These are phyloP conservation scores for Fusarium pseudocircinatum DNA, from an alignment of 2,329 filamentous ascomycete species.

Conservation along the genomic window DNA sequence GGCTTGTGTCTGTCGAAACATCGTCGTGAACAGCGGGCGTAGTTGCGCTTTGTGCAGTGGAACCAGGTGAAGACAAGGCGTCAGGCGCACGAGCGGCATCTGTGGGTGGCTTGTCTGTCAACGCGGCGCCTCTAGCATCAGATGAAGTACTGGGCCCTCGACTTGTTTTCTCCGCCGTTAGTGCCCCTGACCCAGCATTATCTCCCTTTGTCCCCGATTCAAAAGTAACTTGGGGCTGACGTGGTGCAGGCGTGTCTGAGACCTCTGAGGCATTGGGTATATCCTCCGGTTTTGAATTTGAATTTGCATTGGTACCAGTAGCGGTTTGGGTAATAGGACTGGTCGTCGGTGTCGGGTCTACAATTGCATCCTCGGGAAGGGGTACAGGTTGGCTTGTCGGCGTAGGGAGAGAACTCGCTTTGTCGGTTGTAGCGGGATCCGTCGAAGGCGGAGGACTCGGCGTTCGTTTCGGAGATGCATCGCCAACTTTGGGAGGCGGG, in stretches of 20 bases:
- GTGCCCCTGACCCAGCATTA: constrained; percentile 2
- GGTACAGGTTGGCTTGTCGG: not conserved
- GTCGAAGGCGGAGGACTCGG: constrained; percentile 20
- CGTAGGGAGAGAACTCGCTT: not conserved
- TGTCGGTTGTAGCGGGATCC: constrained; percentile 11
- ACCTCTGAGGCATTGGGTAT: not conserved
- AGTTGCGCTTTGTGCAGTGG: constrained; percentile 77
- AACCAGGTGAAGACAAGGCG: constrained; percentile 65
- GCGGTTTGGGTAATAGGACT: constrained; percentile 11
- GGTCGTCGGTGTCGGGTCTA: constrained; percentile 22
- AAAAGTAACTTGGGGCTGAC: constrained; percentile 46
- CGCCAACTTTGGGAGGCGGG: constrained; percentile 13
- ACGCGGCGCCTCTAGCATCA: not conserved
- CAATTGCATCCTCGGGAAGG: constrained; percentile 2
- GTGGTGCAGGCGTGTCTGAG: constrained; percentile 6
- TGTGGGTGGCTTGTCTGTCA: constrained; percentile 49
- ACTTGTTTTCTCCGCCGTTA: constrained; percentile 1
- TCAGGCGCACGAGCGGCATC: constrained; percentile 54
- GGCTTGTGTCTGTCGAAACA: constrained; percentile 77
- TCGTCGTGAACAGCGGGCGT: constrained; percentile 76
- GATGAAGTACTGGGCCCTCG: constrained; percentile 3
- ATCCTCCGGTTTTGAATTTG: not conserved
- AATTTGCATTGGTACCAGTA: not conserved
- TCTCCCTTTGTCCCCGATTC: constrained; percentile 46
- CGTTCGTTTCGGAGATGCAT: constrained; percentile 16